Evolutionary conservation across 2,329 filamentous ascomycete genomes (phyloP), one percentile per base, ranked within the genome.

Genomic region (Fusarium sp.): DNA sequence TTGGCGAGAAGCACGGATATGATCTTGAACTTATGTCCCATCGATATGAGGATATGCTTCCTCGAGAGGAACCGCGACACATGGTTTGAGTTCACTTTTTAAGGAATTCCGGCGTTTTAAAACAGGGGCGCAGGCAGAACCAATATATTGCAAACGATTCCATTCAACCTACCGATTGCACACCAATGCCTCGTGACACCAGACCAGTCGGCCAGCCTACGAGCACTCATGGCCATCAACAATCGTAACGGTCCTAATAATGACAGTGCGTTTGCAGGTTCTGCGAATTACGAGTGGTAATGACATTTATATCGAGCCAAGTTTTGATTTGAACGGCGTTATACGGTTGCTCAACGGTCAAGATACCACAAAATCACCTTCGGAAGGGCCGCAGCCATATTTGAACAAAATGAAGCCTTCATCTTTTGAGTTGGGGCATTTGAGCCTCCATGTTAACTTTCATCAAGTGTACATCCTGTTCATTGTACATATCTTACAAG

Each of bases 31-130:
- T 84, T 73, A 83, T 83, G 64, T 82, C 85, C 6, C 82, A 84
- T 63, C 82, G 85, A 44, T 89, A 89, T 68, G 87, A 89, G 76
- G 87, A 89, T 67, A 86, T 88, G 85, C 72, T 86, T 24, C 86
- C 86, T 29, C 80, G 85, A 46, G 80, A 83, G 63, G 81, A 83
- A 48, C 87, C 87, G 13, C 79, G 81, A 75, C 81, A 77, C 18
- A 79, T 83, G 77, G 79, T 83, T 12, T 83, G 62, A 75, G 51
- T 30, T 48, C 24, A 49, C 30, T 34, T 48, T 47, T 30, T 41
- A 29, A 45, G 42, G 52, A 47, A 59, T 29, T 49, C 47, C 40
- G 49, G 53, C 57, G 56, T 51, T 61, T 52, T 42, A 57, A 52
- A 60, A 53, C 48, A 53, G 61, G 53, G 45, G 42, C 47, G 54